Percentiles rank a stretch among this genome's conserved stretches.
These are phyloP conservation scores for Pseudomonodictys pantanalensis DNA, from an alignment of 495 filamentous ascomycete genomes.

Conservation along the genomic window DNA sequence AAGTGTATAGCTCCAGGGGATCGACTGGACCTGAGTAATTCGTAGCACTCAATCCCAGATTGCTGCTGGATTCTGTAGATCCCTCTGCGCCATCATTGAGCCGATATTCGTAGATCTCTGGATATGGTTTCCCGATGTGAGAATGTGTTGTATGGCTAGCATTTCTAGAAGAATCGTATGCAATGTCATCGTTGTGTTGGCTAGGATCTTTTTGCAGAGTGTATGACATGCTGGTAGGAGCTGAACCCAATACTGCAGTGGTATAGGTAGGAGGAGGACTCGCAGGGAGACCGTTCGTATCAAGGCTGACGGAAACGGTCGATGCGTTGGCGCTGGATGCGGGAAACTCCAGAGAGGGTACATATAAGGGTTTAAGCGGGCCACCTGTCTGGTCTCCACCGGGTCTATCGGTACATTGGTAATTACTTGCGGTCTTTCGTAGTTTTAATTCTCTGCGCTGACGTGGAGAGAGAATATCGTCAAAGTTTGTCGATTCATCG, in stretches of 20 bases:
- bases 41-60: neutral
- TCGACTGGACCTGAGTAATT: constrained; percentile 5
- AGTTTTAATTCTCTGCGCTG: constrained; percentile 5
- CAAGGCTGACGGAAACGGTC: neutral
- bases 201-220: neutral
- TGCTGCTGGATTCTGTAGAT: neutral
- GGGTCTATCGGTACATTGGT: neutral
- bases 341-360: neutral
- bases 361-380: neutral
- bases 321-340: neutral
- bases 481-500: constrained; percentile 4
- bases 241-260: neutral
- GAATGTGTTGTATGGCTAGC: too few species aligned
- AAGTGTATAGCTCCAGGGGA: neutral
- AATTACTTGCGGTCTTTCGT: neutral
- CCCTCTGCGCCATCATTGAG: neutral
- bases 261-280: neutral
- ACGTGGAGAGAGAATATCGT: constrained; percentile 4
- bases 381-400: neutral
- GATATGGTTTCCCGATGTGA: too few species aligned
- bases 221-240: neutral
- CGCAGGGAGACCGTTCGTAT: neutral
- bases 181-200: neutral
- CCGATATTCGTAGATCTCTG: neutral
- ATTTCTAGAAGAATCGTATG: too few species aligned